These are phyloP conservation scores for Yamadazyma atmosphaerica DNA, from an alignment of 1,139 yeast species.

Conservation along the genomic window DNA sequence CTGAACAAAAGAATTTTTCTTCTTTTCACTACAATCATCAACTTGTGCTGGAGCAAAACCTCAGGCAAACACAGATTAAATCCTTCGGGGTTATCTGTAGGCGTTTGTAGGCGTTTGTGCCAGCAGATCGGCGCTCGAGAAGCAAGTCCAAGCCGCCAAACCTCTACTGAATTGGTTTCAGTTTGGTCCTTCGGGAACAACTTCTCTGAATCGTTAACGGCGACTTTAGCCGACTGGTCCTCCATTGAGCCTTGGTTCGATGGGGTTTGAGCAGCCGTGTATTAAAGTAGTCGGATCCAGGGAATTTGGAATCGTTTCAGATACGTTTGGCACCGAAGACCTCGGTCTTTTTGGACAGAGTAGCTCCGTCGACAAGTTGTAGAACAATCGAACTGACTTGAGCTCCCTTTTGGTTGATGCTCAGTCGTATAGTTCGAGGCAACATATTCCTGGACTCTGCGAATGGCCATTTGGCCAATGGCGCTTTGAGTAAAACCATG, in stretches of 20 bases:
- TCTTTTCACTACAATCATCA: constrained; percentile 24
- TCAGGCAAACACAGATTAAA: constrained; percentile 32
- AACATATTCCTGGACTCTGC: constrained; percentile 94
- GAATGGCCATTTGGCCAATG: constrained; percentile 71
- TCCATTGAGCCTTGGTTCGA: constrained; percentile 12
- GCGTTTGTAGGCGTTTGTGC: constrained; percentile 39
- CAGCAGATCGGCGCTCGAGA: constrained; percentile 74
- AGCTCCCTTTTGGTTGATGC: constrained; percentile 63
- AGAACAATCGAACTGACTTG: constrained; percentile 65
- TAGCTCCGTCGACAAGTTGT: constrained; percentile 88
- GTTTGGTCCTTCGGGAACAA: neutral
- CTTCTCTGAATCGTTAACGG: constrained; percentile 25
- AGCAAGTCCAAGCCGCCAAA: constrained; percentile 41
- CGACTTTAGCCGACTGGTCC: constrained; percentile 44
- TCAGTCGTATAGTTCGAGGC: constrained; percentile 58
- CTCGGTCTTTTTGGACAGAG: constrained; percentile 57
- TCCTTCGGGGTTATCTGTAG: constrained; percentile 34
- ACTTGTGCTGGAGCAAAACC: constrained; percentile 53
- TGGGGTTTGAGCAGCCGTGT: constrained; percentile 3
- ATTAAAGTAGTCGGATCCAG: neutral
- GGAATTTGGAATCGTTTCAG: constrained; percentile 7
- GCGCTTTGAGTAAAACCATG: constrained; percentile 92
- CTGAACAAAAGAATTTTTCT: constrained; percentile 7
- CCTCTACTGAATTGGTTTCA: neutral
- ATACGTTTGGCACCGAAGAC: constrained; percentile 6